These are phyloP conservation scores for Saprolegnia parasitica DNA, from an alignment of 352 stramenopile species.

Conservation along the genomic window DNA sequence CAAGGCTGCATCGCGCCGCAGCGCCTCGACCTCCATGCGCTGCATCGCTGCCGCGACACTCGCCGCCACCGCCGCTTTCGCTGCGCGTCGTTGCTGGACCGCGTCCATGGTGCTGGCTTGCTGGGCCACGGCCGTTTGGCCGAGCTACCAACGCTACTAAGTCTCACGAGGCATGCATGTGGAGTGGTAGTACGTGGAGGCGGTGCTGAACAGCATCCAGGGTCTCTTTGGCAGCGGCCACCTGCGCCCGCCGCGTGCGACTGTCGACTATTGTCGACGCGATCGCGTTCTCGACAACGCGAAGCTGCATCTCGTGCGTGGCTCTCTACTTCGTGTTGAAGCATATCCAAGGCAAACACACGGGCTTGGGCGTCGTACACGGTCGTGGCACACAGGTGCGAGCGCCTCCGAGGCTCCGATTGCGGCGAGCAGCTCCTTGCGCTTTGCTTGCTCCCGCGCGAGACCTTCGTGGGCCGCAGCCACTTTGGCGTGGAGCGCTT, in stretches of 20 bases:
- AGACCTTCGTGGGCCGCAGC: not conserved
- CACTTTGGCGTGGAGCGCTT: slow-evolving; percentile 13
- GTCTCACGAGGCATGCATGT: no score
- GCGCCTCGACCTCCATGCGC: not conserved
- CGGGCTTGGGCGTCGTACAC: not conserved
- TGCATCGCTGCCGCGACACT: not conserved
- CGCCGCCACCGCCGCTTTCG: not conserved
- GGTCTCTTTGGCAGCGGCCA: not conserved
- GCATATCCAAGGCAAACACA: no score
- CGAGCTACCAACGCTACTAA: not conserved
- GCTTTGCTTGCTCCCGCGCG: not conserved
- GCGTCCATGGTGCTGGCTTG: not conserved
- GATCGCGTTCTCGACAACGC: slow-evolving; percentile 17
- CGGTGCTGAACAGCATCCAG: slow-evolving; percentile 91
- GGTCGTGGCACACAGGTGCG: not conserved
- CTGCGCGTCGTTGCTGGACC: not conserved
- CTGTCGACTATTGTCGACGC: not conserved
- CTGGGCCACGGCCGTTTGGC: not conserved
- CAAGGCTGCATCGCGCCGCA: not conserved
- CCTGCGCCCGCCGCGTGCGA: not conserved
- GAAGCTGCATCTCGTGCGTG: slow-evolving; percentile 9
- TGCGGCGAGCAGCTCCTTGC: not conserved
- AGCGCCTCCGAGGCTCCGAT: not conserved
- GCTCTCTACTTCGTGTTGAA: slow-evolving; percentile 11
- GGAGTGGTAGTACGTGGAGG: slow-evolving; percentile 43